Conservation (phyloP, 2,329 filamentous ascomycete genomes). For the Diaporthe sp. region DNA sequence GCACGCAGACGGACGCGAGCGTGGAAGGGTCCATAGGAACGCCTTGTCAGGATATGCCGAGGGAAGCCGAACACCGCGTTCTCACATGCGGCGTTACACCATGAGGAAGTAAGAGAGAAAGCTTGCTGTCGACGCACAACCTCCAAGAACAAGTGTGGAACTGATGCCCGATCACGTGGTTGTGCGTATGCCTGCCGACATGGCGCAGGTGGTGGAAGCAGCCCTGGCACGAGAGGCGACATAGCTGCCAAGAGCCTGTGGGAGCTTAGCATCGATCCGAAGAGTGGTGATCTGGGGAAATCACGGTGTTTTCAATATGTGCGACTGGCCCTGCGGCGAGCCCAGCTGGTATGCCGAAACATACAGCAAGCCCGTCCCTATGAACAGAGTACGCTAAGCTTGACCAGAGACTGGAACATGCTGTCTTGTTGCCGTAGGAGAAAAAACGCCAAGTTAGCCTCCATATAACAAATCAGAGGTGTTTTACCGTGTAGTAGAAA, state of each 20-base stretch:
- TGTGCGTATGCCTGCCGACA: neutral
- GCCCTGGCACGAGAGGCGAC: neutral
- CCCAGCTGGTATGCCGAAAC: neutral
- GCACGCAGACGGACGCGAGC: neutral
- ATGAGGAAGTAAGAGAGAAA: too few relatives aligned
- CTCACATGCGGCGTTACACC: neutral
- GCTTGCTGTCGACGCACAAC: neutral
- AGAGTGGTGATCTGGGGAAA: neutral
- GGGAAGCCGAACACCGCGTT: neutral
- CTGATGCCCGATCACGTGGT: neutral
- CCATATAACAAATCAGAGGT: slow-evolving; percentile 41
- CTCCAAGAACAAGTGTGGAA: neutral
- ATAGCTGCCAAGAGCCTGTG: slow-evolving; percentile 4
- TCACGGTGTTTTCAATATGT: slow-evolving; percentile 6
- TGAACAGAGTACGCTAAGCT: slow-evolving; percentile 28
- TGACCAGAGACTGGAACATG: slow-evolving; percentile 17
- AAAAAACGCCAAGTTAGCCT: slow-evolving; percentile 42
- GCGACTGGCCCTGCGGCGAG: slow-evolving; percentile 2
- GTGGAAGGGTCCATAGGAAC: neutral
- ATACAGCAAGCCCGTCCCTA: slow-evolving; percentile 30
- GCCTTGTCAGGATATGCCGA: neutral
- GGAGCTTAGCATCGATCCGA: slow-evolving; percentile 23
- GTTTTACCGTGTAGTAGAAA: slow-evolving; percentile 41
- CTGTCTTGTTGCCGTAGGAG: slow-evolving; percentile 34
- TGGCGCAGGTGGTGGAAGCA: neutral